Evolutionary conservation across 495 filamentous ascomycete species (phyloP).

Genomic region (Xylaria intraflava): DNA sequence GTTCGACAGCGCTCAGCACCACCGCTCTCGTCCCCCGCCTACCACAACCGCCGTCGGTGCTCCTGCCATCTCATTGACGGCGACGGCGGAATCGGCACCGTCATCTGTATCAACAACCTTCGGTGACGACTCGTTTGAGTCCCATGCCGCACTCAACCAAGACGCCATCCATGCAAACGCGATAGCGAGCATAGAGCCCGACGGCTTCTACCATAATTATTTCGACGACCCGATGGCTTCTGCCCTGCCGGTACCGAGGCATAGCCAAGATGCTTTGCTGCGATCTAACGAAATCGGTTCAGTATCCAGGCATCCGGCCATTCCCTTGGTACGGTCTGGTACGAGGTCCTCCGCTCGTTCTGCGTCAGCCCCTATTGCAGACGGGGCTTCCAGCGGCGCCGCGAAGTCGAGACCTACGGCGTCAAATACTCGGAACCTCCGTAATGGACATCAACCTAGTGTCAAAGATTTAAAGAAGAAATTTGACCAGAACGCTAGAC

Average conservation of each 20-base stretch:
- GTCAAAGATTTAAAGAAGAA: conserved; percentile 51
- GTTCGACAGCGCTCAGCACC: conserved; percentile 16
- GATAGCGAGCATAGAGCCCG: conserved; percentile 26
- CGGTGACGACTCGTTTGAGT: conserved; percentile 23
- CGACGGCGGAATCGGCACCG: background rate
- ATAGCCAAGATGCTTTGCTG: conserved; percentile 17
- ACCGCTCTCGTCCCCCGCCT: conserved; percentile 5
- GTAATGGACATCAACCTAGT: conserved; percentile 34
- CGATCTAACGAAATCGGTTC: conserved; percentile 33
- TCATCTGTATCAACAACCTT: conserved; percentile 5
- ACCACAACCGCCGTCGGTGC: background rate
- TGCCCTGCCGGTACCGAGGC: conserved; percentile 26
- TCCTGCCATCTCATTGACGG: conserved; percentile 3
- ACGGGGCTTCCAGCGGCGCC: conserved; percentile 22
- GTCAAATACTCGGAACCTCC: conserved; percentile 19
- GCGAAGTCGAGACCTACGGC: conserved; percentile 25
- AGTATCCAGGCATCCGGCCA: conserved; percentile 31
- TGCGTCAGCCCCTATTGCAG: conserved; percentile 45
- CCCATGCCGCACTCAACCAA: conserved; percentile 34
- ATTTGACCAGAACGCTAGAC: conserved; percentile 41
- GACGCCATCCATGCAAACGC: conserved; percentile 33
- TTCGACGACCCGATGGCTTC: conserved; percentile 31
- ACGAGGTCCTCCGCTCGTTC: conserved; percentile 35
- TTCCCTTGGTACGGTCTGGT: conserved; percentile 21
- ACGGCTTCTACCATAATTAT: conserved; percentile 45